Base-by-base conservation (phyloP, 768 basidiomycete genomes). In the Russula emetica region DNA sequence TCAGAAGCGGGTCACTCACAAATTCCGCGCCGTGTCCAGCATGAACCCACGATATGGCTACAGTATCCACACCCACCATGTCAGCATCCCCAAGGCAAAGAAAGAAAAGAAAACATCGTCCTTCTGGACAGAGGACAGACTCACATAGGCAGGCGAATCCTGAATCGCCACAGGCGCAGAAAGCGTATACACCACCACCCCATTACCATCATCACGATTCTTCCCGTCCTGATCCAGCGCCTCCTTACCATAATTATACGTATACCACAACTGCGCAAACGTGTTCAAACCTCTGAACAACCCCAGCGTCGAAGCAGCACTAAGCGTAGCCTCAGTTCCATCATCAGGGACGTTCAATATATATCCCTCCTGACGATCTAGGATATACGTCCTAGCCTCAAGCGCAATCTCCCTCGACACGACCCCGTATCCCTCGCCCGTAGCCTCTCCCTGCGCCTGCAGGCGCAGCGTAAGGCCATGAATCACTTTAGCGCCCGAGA, bases 1-100 rank as follows among this genome's bases (percentile, higher is more conserved):
- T 1, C n/a, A 47, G 10, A 9, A 18, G 1, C 13, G 49, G 8
- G 22, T n/a, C 26, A 75, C 85, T 62, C 55, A 64, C 63, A 36
- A 94, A 74, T 92, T 87, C 28, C 91, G 78, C 1, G 90, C 78
- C 0, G 91, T 93, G 71, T 94, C 92, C 14, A 94, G 79, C 83
- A 92, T 83, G 60, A 92, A 79, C 10, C 87, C 90, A 24, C 92
- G 83, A 71, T 86, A 89, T 0, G 86, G 85, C 86, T 88, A 67
- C 7, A 14, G 51, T 45, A n/a, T 28, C 24, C 54, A 20, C 51
- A 45, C 45, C 62, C 30, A 49, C n/a, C n/a, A 49, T 34, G 36
- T 26, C 26, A 26, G 51, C 49, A 47, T 11, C 36, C 13, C 36
- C 32, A 32, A 32, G 8, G 32, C n/a, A 36, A 13, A 11, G 13